phyloP scores from a whole-genome alignment of 208 protist genomes.

The Acanthamoeba divionensis region DNA sequence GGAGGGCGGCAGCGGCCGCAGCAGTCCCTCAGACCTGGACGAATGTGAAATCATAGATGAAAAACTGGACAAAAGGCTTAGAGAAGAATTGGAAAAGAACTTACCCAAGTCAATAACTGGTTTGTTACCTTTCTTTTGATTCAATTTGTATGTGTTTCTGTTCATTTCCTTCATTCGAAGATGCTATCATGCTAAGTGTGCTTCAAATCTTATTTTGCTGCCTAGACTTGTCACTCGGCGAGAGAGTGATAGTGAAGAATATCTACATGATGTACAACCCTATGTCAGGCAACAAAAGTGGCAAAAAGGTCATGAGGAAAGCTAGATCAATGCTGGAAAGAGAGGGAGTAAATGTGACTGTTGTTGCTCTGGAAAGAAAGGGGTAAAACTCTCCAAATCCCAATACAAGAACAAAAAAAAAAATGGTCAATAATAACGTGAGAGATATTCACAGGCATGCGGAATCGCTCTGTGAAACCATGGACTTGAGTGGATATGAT shows the following conservation, averaged over 20 bases:
- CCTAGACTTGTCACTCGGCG: background rate
- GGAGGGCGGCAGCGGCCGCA: no score
- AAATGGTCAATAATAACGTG: no score
- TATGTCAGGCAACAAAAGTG: constrained; percentile 32
- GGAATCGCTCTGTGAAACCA: background rate
- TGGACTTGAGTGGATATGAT: background rate
- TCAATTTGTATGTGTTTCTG: background rate
- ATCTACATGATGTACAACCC: constrained; percentile 27
- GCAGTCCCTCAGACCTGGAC: no score
- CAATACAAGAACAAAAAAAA: no score
- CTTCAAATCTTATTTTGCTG: background rate
- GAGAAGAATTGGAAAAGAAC: constrained; percentile 31
- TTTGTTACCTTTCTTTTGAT: background rate
- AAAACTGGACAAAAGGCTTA: constrained; percentile 33
- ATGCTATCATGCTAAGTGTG: background rate
- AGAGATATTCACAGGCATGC: background rate
- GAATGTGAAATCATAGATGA: no score
- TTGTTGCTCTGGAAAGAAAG: background rate
- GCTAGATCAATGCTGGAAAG: background rate
- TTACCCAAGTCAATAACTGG: constrained; percentile 6
- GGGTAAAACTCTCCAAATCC: background rate
- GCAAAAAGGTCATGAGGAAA: background rate
- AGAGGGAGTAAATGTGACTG: background rate
- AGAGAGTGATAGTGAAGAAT: background rate
- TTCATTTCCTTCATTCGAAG: background rate